phyloP scores from a whole-genome alignment of 2,329 filamentous ascomycete species.

The Berkeleyomyces rouxiae region DNA sequence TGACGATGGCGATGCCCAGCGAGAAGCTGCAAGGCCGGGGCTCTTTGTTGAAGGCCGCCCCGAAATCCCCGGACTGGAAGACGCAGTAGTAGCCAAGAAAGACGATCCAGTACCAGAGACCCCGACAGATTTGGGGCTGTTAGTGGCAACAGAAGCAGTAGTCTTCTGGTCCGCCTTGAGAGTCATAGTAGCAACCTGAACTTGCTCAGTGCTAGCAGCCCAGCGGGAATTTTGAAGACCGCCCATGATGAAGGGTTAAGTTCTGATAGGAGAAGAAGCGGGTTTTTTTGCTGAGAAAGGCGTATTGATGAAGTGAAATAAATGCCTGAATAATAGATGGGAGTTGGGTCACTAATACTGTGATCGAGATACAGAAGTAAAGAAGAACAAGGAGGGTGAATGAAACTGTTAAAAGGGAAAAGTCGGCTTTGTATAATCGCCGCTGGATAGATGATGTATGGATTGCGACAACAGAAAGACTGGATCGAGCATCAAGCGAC shows the following conservation, averaged over 20 bases:
- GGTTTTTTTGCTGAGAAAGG: no score
- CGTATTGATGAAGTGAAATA: no score
- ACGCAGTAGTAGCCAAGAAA: background rate
- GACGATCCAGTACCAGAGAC: background rate
- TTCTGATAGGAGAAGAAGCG: no score
- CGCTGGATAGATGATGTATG: no score
- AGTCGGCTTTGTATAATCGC: no score
- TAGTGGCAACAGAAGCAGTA: background rate
- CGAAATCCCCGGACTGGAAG: background rate
- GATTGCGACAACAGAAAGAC: no score
- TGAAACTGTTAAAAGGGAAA: no score
- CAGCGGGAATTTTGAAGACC: slow-evolving; percentile 8
- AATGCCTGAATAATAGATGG: no score
- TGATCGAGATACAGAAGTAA: no score
- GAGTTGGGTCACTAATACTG: no score
- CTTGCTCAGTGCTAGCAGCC: background rate
- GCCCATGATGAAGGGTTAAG: background rate
- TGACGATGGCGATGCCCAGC: slow-evolving; percentile 5
- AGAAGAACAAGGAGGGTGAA: no score
- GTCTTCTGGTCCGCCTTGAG: background rate
- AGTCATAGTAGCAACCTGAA: background rate
- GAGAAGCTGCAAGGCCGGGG: slow-evolving; percentile 2
- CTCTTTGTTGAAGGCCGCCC: background rate
- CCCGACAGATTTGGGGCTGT: background rate
- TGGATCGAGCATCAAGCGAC: background rate